Conservation (phyloP, 345 rosid genomes). For the Camelina sativa region DNA sequence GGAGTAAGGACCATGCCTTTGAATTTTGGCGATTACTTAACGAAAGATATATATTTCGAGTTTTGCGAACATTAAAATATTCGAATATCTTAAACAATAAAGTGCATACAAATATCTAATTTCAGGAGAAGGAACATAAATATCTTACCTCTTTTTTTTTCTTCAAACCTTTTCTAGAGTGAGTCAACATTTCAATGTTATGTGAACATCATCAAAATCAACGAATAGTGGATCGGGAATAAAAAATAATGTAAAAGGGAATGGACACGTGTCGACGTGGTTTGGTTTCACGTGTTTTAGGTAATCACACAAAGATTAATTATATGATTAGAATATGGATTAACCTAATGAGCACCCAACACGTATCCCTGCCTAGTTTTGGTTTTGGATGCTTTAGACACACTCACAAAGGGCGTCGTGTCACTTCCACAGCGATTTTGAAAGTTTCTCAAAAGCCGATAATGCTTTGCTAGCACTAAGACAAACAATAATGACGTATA, state of each 20-base stretch:
- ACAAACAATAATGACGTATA: conserved; percentile 35
- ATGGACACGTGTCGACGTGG: conserved; percentile 31
- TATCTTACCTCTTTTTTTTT: conserved; percentile 32
- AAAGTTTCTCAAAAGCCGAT: conserved; percentile 43
- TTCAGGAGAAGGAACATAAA: conserved; percentile 39
- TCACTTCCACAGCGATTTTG: conserved; percentile 31
- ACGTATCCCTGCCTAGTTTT: conserved; percentile 27
- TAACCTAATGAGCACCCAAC: conserved; percentile 18
- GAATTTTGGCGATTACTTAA: conserved; percentile 6
- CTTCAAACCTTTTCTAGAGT: conserved; percentile 15
- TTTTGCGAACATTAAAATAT: conserved; percentile 29
- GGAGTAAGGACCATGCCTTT: conserved; percentile 10
- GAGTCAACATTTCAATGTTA: conserved; percentile 39
- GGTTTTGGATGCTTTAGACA: conserved; percentile 42
- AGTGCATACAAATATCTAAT: conserved; percentile 44
- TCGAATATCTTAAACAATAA: conserved; percentile 32
- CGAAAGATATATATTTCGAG: conserved; percentile 23
- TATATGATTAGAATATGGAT: conserved; percentile 4
- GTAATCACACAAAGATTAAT: conserved; percentile 24
- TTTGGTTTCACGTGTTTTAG: conserved; percentile 42
- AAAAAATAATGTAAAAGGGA: conserved; percentile 14
- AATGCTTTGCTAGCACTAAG: conserved; percentile 42
- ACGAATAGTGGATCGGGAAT: conserved; percentile 42
- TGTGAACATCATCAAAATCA: conserved; percentile 35
- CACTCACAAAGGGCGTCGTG: conserved; percentile 45